Evolutionary conservation across 257 asterid species (phyloP).

Genomic region (Capsicum rhomboideum): DNA sequence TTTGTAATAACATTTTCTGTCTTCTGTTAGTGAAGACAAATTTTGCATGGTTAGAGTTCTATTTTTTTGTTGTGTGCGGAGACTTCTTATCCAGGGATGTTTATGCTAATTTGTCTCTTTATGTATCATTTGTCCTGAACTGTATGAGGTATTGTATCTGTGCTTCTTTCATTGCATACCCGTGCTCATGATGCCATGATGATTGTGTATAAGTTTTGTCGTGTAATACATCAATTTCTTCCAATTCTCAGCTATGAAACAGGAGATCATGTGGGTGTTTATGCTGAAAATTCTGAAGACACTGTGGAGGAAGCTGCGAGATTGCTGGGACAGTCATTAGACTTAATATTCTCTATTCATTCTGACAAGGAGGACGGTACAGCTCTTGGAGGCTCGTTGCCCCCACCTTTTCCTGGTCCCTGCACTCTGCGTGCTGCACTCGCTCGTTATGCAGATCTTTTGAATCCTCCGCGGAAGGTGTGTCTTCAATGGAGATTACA

Average conservation of each 20-base stretch:
- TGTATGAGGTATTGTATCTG: not conserved
- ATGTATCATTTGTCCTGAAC: not conserved
- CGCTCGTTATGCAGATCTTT: constrained; percentile 61
- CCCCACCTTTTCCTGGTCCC: constrained; percentile 79
- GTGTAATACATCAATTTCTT: not conserved
- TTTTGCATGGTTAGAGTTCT: not conserved
- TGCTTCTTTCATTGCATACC: not conserved
- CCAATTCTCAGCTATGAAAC: constrained; percentile 52
- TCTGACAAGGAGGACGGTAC: constrained; percentile 63
- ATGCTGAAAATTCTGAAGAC: constrained; percentile 53
- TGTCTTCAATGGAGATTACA: not conserved
- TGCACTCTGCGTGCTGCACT: constrained; percentile 61
- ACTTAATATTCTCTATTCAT: constrained; percentile 52
- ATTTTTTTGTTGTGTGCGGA: not conserved
- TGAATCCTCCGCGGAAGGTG: constrained; percentile 69
- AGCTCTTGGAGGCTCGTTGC: constrained; percentile 48
- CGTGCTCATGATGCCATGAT: not conserved
- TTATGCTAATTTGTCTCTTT: not conserved
- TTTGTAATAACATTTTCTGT: not conserved
- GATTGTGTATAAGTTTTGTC: not conserved
- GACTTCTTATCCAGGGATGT: not conserved
- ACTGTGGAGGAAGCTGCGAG: constrained; percentile 64
- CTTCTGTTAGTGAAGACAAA: not conserved
- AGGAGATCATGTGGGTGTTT: constrained; percentile 80
- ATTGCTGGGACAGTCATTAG: constrained; percentile 42